A percentile compares a stretch with the other conserved stretches of the same genome.
phyloP scores from a whole-genome alignment of 106 monocot genomes.

The Dendrobium nobile region DNA sequence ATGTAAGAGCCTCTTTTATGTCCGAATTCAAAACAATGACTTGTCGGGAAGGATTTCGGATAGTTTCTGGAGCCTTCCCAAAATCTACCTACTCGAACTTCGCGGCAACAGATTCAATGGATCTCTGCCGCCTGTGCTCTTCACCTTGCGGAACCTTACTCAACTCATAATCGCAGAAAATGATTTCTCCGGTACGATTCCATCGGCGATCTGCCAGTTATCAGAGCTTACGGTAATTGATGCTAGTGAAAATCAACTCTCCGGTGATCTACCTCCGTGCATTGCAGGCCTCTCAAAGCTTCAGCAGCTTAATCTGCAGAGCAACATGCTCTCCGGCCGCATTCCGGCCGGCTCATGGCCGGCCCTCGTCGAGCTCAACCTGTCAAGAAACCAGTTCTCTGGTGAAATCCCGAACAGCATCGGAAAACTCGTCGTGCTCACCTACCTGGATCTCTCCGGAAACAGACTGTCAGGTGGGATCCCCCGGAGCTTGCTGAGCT shows the following conservation, averaged over 20 bases:
- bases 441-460: slow-evolving; percentile 20
- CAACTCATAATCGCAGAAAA: slow-evolving; percentile 46
- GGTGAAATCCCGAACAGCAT: slow-evolving; percentile 24
- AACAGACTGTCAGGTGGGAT: slow-evolving; percentile 36
- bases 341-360: slow-evolving; percentile 22
- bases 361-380: slow-evolving; percentile 24
- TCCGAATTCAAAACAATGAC: slow-evolving; percentile 38
- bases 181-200: slow-evolving; percentile 49
- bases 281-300: slow-evolving; percentile 19
- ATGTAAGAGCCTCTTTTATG: slow-evolving; percentile 19
- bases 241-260: slow-evolving; percentile 42
- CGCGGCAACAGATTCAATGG: slow-evolving; percentile 43
- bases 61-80: slow-evolving; percentile 10
- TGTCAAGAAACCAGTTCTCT: slow-evolving; percentile 27
- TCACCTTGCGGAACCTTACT: slow-evolving; percentile 23
- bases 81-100: slow-evolving; percentile 26
- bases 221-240: slow-evolving; percentile 20
- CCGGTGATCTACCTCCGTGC: slow-evolving; percentile 32
- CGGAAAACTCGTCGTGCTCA: slow-evolving; percentile 9
- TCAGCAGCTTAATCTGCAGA: slow-evolving; percentile 17
- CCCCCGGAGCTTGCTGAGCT: slow-evolving; percentile 8
- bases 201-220: slow-evolving; percentile 19
- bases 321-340: slow-evolving; percentile 41
- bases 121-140: slow-evolving; percentile 31
- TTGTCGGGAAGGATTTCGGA: slow-evolving; percentile 23